These are phyloP conservation scores for Candida frijolesensis DNA, from an alignment of 1,139 yeast species.

Conservation along the genomic window DNA sequence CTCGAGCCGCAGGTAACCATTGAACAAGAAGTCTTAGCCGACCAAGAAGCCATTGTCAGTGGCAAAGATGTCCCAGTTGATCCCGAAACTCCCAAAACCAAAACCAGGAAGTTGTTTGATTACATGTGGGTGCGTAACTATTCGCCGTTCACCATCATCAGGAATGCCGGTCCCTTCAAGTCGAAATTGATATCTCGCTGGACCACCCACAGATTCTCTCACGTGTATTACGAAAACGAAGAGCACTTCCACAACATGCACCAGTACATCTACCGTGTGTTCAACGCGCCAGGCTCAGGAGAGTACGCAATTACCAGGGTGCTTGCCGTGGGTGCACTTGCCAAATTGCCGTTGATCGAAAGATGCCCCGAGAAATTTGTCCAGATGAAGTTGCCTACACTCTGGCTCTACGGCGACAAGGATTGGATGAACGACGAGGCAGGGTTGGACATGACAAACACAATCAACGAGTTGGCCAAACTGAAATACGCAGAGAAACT, in stretches of 20 bases:
- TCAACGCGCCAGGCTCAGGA: constrained; percentile 47
- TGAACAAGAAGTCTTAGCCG: constrained; percentile 27
- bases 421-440: constrained; percentile 54
- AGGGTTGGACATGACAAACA: constrained; percentile 42
- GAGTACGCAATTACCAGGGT: constrained; percentile 48
- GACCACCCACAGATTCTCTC: constrained; percentile 45
- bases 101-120: constrained; percentile 26
- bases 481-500: constrained; percentile 18
- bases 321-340: constrained; percentile 42
- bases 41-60: constrained; percentile 30
- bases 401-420: constrained; percentile 49
- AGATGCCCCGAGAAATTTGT: constrained; percentile 42
- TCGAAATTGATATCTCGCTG: constrained; percentile 42
- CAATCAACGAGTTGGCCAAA: constrained; percentile 37
- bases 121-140: constrained; percentile 40
- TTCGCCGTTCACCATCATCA: constrained; percentile 41
- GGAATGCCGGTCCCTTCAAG: constrained; percentile 39
- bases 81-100: constrained; percentile 18
- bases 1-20: constrained; percentile 19
- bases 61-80: constrained; percentile 12
- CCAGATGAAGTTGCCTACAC: constrained; percentile 41
- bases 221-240: constrained; percentile 33
- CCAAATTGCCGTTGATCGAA: constrained; percentile 46
- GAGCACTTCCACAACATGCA: constrained; percentile 37
- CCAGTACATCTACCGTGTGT: constrained; percentile 44